These are phyloP conservation scores for Diaporthe humulicola DNA, from an alignment of 2,329 filamentous ascomycete genomes.

Conservation along the genomic window DNA sequence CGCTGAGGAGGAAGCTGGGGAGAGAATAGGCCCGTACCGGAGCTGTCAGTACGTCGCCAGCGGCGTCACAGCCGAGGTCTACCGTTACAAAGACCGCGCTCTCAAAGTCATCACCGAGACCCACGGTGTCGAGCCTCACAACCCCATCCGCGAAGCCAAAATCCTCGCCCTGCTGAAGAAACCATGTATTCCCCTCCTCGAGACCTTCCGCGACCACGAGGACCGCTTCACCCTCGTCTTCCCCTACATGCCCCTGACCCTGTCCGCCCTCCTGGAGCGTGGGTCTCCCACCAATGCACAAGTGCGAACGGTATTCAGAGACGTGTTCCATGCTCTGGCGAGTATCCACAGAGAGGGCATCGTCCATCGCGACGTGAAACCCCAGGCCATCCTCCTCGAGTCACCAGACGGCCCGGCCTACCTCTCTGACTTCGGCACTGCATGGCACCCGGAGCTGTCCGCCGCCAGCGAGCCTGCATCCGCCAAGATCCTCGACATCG, in stretches of 20 bases:
- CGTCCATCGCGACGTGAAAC: slow-evolving; percentile 95
- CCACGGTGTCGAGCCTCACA: slow-evolving; percentile 82
- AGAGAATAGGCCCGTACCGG: slow-evolving; percentile 66
- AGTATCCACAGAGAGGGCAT: slow-evolving; percentile 82
- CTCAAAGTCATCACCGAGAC: slow-evolving; percentile 89
- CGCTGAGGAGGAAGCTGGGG: slow-evolving; percentile 48
- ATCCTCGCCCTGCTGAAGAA: slow-evolving; percentile 74
- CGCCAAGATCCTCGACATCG: slow-evolving; percentile 90
- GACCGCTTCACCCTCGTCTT: slow-evolving; percentile 85
- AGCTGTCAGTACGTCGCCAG: slow-evolving; percentile 68
- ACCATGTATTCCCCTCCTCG: slow-evolving; percentile 75
- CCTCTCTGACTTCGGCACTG: slow-evolving; percentile 92
- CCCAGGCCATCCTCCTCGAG: slow-evolving; percentile 84
- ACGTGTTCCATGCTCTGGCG: slow-evolving; percentile 78
- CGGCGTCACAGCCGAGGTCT: slow-evolving; percentile 88
- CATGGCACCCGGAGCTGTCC: slow-evolving; percentile 78
- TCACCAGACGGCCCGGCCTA: slow-evolving; percentile 78
- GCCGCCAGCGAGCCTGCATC: slow-evolving; percentile 72
- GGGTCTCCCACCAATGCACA: slow-evolving; percentile 51
- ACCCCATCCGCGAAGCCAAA: slow-evolving; percentile 82
- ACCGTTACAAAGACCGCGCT: slow-evolving; percentile 74
- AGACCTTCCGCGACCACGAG: slow-evolving; percentile 79
- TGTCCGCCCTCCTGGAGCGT: slow-evolving; percentile 75
- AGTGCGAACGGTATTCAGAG: slow-evolving; percentile 65
- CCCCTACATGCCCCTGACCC: slow-evolving; percentile 82